Evolutionary conservation across 352 stramenopile species (phyloP).

Genomic region (Globisporangium viniferum): DNA sequence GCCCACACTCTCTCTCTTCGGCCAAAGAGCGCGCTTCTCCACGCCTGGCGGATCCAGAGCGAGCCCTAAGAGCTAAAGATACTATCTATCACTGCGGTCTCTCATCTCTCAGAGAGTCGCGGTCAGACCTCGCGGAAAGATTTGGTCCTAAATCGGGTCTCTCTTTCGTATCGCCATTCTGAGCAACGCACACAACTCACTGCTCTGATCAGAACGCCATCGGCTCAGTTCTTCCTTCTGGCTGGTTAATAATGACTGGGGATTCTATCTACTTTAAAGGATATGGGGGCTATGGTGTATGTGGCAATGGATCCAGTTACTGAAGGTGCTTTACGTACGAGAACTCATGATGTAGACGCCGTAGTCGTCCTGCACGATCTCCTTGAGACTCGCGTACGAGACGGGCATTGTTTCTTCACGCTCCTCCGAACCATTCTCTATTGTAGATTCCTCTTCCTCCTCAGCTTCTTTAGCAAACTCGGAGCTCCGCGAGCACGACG

Average conservation of each 20-base stretch:
- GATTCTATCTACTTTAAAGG: too few relatives aligned
- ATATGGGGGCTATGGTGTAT: too few relatives aligned
- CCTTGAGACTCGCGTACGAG: conserved; percentile 47
- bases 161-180: not conserved
- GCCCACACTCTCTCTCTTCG: not conserved
- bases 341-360: conserved; percentile 33
- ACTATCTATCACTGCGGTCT: not conserved
- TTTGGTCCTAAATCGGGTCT: not conserved
- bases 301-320: not conserved
- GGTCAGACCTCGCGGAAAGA: not conserved
- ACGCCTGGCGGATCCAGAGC: not conserved
- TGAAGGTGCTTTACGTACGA: not conserved
- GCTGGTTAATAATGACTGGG: too few relatives aligned
- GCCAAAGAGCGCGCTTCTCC: not conserved
- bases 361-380: conserved; percentile 50
- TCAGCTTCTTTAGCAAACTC: conserved; percentile 4
- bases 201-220: too few relatives aligned
- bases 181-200: not conserved
- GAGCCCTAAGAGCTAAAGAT: not conserved
- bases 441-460: not conserved
- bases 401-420: not conserved
- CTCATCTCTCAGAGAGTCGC: not conserved
- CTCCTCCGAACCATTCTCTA: not conserved
- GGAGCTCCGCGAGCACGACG: conserved; percentile 17
- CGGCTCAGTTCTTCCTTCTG: too few relatives aligned